A percentile compares a stretch with the other conserved stretches of the same genome.
Conservation (phyloP, 2,329 filamentous ascomycete genomes). For the Fusarium torulosum region DNA sequence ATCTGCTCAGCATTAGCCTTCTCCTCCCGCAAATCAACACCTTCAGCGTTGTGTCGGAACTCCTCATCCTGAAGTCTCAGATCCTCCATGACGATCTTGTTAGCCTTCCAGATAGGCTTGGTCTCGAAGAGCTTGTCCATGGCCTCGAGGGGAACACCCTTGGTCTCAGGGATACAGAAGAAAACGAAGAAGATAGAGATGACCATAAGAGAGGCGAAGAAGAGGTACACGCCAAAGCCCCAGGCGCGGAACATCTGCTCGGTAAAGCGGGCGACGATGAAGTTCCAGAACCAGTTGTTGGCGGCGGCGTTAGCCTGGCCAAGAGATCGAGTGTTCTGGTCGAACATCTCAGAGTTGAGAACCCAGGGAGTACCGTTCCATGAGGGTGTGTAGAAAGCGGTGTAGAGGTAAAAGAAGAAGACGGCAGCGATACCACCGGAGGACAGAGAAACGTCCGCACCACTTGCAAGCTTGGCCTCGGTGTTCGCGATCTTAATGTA, state of each 20-base stretch:
- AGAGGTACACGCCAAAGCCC: constrained; percentile 76
- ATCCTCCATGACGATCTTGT: constrained; percentile 59
- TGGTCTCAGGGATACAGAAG: constrained; percentile 75
- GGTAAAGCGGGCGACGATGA: constrained; percentile 76
- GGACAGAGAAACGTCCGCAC: constrained; percentile 49
- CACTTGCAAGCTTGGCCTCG: constrained; percentile 32
- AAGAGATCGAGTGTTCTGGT: constrained; percentile 71
- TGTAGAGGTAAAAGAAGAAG: constrained; percentile 70
- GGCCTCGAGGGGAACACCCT: constrained; percentile 72
- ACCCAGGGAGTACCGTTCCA: constrained; percentile 85
- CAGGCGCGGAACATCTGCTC: constrained; percentile 72
- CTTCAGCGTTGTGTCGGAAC: constrained; percentile 50
- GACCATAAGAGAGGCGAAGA: constrained; percentile 75
- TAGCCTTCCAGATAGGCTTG: constrained; percentile 60
- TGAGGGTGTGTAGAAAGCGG: constrained; percentile 75
- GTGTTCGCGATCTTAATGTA: constrained; percentile 64
- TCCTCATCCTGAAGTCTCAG: constrained; percentile 53
- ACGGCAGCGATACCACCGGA: constrained; percentile 74
- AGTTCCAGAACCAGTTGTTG: constrained; percentile 81
- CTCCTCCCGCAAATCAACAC: constrained; percentile 47
- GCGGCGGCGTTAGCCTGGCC: constrained; percentile 79
- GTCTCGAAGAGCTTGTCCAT: constrained; percentile 72
- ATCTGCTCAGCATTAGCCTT: constrained; percentile 48
- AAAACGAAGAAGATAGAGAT: constrained; percentile 69
- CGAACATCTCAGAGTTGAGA: constrained; percentile 81